A percentile compares a stretch with the other conserved stretches of the same genome.
Evolutionary conservation across 768 basidiomycete species (phyloP).

Genomic region (Tubosaeta sp.): DNA sequence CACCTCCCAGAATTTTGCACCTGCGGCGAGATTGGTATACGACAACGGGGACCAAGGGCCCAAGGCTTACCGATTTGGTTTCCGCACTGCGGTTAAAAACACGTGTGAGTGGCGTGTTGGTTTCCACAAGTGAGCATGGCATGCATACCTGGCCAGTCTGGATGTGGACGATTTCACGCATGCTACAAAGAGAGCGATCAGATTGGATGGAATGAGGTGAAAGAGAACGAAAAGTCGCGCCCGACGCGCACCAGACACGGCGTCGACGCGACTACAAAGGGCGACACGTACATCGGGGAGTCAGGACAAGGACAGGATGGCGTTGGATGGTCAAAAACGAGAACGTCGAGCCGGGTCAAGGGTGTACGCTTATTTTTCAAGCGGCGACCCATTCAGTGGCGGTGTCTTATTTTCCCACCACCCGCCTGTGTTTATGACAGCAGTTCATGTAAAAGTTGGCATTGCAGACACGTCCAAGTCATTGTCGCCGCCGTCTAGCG

Average conservation of each 20-base stretch:
- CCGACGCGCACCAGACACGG: slow-evolving; percentile 26
- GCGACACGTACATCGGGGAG: slow-evolving; percentile 31
- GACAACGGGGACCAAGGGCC: slow-evolving; percentile 11
- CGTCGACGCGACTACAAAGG: slow-evolving; percentile 11
- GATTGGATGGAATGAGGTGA: slow-evolving; percentile 15
- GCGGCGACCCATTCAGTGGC: slow-evolving; percentile 32
- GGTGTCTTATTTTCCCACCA: slow-evolving; percentile 16
- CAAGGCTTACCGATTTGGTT: slow-evolving; percentile 90
- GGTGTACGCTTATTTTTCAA: slow-evolving; percentile 36
- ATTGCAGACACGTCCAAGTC: not conserved
- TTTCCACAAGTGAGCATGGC: not conserved
- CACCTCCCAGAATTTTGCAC: slow-evolving; percentile 97
- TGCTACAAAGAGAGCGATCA: slow-evolving; percentile 48
- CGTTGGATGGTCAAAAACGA: slow-evolving; percentile 35
- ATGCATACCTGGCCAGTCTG: slow-evolving; percentile 91
- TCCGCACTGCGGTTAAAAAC: slow-evolving; percentile 66
- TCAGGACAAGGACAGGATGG: slow-evolving; percentile 25
- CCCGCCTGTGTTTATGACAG: slow-evolving; percentile 7
- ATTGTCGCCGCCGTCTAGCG: not conserved
- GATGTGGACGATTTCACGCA: slow-evolving; percentile 99
- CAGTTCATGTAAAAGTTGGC: slow-evolving; percentile 7
- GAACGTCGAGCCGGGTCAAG: slow-evolving; percentile 33
- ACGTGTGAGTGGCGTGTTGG: slow-evolving; percentile 23
- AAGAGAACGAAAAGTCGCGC: slow-evolving; percentile 17
- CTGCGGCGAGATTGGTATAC: slow-evolving; percentile 35